These are phyloP conservation scores for Phytophthora pistaciae DNA, from an alignment of 352 stramenopile genomes.

Conservation along the genomic window DNA sequence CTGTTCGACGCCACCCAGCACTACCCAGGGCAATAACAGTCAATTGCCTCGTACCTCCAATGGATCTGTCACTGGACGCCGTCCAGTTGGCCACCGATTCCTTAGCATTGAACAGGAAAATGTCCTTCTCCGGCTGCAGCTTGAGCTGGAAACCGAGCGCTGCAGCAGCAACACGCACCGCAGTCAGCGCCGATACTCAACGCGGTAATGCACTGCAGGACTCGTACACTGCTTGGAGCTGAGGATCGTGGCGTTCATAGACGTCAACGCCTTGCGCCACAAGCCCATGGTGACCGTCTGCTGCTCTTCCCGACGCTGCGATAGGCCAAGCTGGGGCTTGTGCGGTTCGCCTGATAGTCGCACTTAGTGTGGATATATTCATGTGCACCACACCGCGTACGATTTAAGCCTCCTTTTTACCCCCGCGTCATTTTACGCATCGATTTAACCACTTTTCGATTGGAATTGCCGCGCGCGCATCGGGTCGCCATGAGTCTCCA, in stretches of 20 bases:
- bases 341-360: slow-evolving; percentile 13
- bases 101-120: slow-evolving; percentile 80
- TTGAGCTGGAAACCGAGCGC: slow-evolving; percentile 82
- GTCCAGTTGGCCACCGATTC: slow-evolving; percentile 68
- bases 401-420: slow-evolving; percentile 1
- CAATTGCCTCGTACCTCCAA: slow-evolving; percentile 60
- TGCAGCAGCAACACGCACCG: slow-evolving; percentile 21
- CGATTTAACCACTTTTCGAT: slow-evolving; percentile 13
- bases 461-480: background rate
- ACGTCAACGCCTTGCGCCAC: slow-evolving; percentile 71
- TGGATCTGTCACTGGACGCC: slow-evolving; percentile 78
- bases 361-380: slow-evolving; percentile 16
- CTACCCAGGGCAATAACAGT: background rate
- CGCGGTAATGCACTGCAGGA: background rate
- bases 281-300: slow-evolving; percentile 66
- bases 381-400: background rate
- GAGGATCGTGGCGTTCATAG: slow-evolving; percentile 78
- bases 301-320: slow-evolving; percentile 1
- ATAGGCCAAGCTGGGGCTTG: slow-evolving; percentile 4
- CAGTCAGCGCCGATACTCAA: background rate
- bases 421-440: background rate
- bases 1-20: background rate
- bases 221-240: slow-evolving; percentile 84
- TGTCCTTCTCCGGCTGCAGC: slow-evolving; percentile 74
- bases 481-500: slow-evolving; percentile 79